Percentiles rank a stretch among this genome's conserved stretches.
phyloP scores from a whole-genome alignment of 352 stramenopile species.

The Phytophthora agathidicida region DNA sequence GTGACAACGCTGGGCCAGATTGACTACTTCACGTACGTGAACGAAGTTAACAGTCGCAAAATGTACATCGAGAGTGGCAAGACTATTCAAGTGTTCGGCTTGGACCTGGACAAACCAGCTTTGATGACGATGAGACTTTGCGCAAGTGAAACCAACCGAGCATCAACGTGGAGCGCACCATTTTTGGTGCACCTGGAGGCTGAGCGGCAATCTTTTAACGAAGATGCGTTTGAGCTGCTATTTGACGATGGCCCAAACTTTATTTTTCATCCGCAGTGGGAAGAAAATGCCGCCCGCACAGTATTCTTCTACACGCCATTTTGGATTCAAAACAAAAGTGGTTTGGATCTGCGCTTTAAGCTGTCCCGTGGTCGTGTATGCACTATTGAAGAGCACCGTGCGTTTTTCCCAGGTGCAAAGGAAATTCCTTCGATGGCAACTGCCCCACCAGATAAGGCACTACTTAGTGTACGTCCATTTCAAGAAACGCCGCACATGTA shows the following conservation, averaged over 20 bases:
- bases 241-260: constrained; percentile 71
- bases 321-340: constrained; percentile 88
- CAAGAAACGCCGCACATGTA: constrained; percentile 67
- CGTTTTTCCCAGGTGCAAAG: constrained; percentile 68
- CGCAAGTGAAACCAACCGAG: constrained; percentile 53
- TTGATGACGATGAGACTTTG: constrained; percentile 84
- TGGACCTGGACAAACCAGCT: constrained; percentile 68
- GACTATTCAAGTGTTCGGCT: constrained; percentile 80
- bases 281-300: constrained; percentile 54
- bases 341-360: constrained; percentile 76
- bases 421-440: constrained; percentile 71
- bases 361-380: constrained; percentile 62
- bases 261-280: constrained; percentile 75
- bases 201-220: constrained; percentile 53
- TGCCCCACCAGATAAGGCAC: constrained; percentile 67
- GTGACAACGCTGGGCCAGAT: constrained; percentile 55
- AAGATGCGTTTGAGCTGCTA: constrained; percentile 60
- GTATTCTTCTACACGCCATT: constrained; percentile 79
- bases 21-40: constrained; percentile 79
- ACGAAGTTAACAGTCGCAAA: constrained; percentile 78
- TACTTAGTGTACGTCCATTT: constrained; percentile 68
- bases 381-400: constrained; percentile 69
- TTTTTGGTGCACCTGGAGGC: constrained; percentile 69
- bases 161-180: constrained; percentile 57
- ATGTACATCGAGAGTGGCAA: constrained; percentile 84